phyloP scores from a whole-genome alignment of 805 yeast species.

The Suhomyces kilbournensis region DNA sequence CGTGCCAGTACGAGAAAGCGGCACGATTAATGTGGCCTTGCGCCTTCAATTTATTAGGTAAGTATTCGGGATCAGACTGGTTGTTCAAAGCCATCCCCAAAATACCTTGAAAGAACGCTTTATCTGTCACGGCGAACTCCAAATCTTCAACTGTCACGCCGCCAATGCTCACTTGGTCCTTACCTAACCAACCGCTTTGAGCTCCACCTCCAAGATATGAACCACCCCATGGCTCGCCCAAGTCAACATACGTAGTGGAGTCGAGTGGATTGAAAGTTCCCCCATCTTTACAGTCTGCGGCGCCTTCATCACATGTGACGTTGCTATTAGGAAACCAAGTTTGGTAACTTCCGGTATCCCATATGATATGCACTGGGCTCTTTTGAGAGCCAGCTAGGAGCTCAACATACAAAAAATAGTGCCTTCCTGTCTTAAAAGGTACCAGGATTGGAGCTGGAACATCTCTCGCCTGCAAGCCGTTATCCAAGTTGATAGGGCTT shows the following conservation, averaged over 20 bases:
- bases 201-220: neutral
- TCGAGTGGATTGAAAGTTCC: neutral
- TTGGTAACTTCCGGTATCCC: neutral
- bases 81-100: neutral
- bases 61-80: neutral
- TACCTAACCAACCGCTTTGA: neutral
- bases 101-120: neutral
- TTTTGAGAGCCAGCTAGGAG: neutral
- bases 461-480: neutral
- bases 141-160: neutral
- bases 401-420: too few relatives aligned
- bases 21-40: conserved; percentile 8
- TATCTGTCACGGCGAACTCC: neutral
- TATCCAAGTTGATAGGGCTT: neutral
- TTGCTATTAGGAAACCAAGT: neutral
- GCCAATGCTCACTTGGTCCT: neutral
- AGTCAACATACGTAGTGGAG: neutral
- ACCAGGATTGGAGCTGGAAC: neutral
- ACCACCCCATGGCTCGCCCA: neutral
- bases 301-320: neutral
- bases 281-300: fast-evolving
- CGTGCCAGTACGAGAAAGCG: conserved; percentile 13
- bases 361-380: neutral
- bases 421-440: neutral
- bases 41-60: conserved; percentile 9